Evolutionary conservation across 352 stramenopile genomes (phyloP).

Genomic region (Phytophthora colocasiae): DNA sequence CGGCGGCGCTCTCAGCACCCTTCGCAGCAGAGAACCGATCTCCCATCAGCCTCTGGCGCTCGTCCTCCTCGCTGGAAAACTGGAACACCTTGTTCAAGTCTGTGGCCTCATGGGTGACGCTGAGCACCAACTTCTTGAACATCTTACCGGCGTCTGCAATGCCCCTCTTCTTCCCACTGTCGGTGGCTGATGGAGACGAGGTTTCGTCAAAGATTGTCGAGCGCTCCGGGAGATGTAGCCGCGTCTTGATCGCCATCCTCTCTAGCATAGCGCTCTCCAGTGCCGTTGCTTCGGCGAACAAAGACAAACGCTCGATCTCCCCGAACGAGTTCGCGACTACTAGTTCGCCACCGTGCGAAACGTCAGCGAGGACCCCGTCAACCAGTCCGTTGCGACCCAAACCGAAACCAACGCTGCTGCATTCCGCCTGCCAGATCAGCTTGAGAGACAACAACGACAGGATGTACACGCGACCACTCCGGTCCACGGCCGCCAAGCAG

Average conservation of each 20-base stretch:
- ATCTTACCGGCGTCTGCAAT: slow-evolving; percentile 64
- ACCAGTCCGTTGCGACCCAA: slow-evolving; percentile 47
- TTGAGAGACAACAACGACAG: slow-evolving; percentile 64
- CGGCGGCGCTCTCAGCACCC: slow-evolving; percentile 24
- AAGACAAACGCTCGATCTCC: slow-evolving; percentile 70
- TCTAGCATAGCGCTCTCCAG: slow-evolving; percentile 71
- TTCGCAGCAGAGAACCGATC: slow-evolving; percentile 40
- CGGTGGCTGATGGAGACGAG: slow-evolving; percentile 27
- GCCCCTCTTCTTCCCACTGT: slow-evolving; percentile 54
- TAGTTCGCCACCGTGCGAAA: slow-evolving; percentile 64
- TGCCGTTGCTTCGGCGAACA: slow-evolving; percentile 60
- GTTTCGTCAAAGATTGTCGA: slow-evolving; percentile 36
- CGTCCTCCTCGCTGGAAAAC: slow-evolving; percentile 66
- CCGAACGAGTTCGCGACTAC: slow-evolving; percentile 67
- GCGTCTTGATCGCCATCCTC: slow-evolving; percentile 58
- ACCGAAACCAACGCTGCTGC: slow-evolving; percentile 34
- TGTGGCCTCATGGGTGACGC: slow-evolving; percentile 59
- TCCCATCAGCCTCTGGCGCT: slow-evolving; percentile 66
- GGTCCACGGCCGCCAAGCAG: slow-evolving; percentile 69
- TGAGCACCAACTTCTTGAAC: slow-evolving; percentile 81
- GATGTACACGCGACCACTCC: slow-evolving; percentile 73
- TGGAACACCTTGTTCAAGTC: slow-evolving; percentile 84
- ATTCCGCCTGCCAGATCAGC: slow-evolving; percentile 60
- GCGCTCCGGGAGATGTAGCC: slow-evolving; percentile 48
- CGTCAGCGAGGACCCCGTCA: slow-evolving; percentile 47